These are phyloP conservation scores for Didymella pomorum DNA, from an alignment of 2,329 filamentous ascomycete species.

Conservation along the genomic window DNA sequence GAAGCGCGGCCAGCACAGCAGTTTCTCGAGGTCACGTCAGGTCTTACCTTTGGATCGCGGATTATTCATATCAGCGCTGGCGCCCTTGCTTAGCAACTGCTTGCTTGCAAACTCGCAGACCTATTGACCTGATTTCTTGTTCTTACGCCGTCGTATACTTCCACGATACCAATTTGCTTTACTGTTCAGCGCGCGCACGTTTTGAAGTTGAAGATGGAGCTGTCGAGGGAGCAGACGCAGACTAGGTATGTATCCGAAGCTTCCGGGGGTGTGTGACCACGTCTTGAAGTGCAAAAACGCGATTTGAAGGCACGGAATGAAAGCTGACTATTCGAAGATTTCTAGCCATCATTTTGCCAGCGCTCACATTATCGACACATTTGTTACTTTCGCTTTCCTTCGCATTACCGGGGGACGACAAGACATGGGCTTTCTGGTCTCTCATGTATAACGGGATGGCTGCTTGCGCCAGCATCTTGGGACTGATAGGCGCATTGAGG, in stretches of 20 bases:
- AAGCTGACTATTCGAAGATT: constrained; percentile 28
- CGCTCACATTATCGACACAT: constrained; percentile 39
- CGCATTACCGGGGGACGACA: constrained; percentile 32
- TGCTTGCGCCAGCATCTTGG: constrained; percentile 51
- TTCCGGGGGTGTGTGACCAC: constrained; percentile 2
- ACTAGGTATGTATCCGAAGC: constrained; percentile 15
- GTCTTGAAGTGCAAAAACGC: neutral
- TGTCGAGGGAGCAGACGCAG: constrained; percentile 20
- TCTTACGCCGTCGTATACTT: neutral
- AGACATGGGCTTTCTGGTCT: constrained; percentile 45
- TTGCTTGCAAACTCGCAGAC: neutral
- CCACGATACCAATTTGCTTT: constrained; percentile 5
- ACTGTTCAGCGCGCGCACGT: constrained; percentile 6
- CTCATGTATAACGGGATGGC: constrained; percentile 53
- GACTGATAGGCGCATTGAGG: constrained; percentile 54
- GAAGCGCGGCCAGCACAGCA: constrained; percentile 15
- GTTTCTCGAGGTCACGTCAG: constrained; percentile 17
- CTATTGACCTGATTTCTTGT: neutral
- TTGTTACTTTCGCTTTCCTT: constrained; percentile 36
- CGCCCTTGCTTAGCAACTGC: constrained; percentile 15
- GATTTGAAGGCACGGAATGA: too few species aligned
- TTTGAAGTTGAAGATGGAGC: constrained; percentile 11
- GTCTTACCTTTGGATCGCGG: constrained; percentile 16
- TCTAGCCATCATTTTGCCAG: constrained; percentile 39
- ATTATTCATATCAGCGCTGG: constrained; percentile 11